Conservation (phyloP, 108 stramenopile genomes). For the Cylindrotheca closterium region DNA sequence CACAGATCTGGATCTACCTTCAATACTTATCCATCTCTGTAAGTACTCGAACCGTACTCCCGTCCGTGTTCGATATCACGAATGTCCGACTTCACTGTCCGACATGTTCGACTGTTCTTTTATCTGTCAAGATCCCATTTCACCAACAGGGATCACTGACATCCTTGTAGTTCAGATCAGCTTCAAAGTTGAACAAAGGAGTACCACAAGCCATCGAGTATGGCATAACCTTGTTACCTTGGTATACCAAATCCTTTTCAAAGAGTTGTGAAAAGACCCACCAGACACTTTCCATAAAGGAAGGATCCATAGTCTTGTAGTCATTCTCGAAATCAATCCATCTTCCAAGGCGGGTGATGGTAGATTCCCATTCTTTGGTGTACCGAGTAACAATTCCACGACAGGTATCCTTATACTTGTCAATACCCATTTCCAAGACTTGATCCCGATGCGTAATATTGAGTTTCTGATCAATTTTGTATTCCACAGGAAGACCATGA, state of each 20-base stretch:
- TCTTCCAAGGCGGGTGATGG: constrained; percentile 93
- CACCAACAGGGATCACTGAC: constrained; percentile 97
- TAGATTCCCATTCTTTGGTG: constrained; percentile 96
- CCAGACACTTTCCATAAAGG: constrained; percentile 99
- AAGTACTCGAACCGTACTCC: too few species aligned
- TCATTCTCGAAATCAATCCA: constrained; percentile 99
- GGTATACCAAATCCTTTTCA: constrained; percentile 96
- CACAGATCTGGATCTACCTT: too few species aligned
- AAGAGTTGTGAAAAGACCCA: constrained; percentile 97
- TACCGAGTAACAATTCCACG: constrained; percentile 95
- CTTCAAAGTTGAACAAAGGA: constrained; percentile 98
- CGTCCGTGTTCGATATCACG: too few species aligned
- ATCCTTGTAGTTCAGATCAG: constrained; percentile 98
- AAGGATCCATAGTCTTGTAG: constrained; percentile 99
- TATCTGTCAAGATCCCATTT: too few species aligned
- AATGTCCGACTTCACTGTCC: too few species aligned
- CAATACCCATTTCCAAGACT: constrained; percentile 95
- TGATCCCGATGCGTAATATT: constrained; percentile 95
- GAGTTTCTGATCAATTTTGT: constrained; percentile 97
- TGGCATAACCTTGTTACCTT: constrained; percentile 99
- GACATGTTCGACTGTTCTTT: too few species aligned
- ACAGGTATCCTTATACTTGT: constrained; percentile 97
- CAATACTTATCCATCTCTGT: too few species aligned
- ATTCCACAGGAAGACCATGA: constrained; percentile 99
- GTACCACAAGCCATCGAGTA: constrained; percentile 97